Conservation (phyloP, 1,284 basidiomycete species). For the Austroboletus olivaceoglutinosus region DNA sequence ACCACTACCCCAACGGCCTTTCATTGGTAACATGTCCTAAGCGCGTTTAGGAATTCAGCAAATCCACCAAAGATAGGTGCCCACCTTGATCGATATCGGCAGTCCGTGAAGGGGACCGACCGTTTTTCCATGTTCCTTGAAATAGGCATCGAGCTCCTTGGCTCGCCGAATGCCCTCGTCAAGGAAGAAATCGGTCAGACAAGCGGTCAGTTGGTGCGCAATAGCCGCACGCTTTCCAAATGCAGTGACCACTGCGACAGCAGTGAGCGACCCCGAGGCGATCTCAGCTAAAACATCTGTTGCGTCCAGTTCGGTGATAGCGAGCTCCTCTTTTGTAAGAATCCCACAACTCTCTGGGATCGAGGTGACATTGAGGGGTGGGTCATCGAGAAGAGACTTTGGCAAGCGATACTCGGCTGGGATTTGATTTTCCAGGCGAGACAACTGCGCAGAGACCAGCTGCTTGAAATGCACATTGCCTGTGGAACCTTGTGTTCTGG, state of each 20-base stretch:
- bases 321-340: slow-evolving; percentile 39
- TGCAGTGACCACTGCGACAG: no score
- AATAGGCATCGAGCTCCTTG: slow-evolving; percentile 39
- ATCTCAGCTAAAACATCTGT: slow-evolving; percentile 23
- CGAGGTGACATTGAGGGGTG: slow-evolving; percentile 27
- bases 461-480: slow-evolving; percentile 10
- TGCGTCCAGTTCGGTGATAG: slow-evolving; percentile 42
- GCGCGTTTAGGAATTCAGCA: not conserved
- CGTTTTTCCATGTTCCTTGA: slow-evolving; percentile 33
- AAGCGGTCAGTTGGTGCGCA: slow-evolving; percentile 29
- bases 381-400: slow-evolving; percentile 13
- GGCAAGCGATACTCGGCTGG: slow-evolving; percentile 7
- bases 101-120: slow-evolving; percentile 51
- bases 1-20: slow-evolving; percentile 40
- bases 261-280: no score
- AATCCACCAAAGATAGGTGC: not conserved
- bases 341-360: slow-evolving; percentile 42
- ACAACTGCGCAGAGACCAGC: slow-evolving; percentile 16
- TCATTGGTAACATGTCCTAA: slow-evolving; percentile 42
- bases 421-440: slow-evolving; percentile 18
- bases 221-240: no score
- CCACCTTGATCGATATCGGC: slow-evolving; percentile 46
- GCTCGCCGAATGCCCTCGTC: slow-evolving; percentile 39
- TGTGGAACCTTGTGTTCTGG: slow-evolving; percentile 14
- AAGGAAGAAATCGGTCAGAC: slow-evolving; percentile 29